Base-by-base conservation (phyloP, 1,284 basidiomycete genomes). In the Ceratobasidium sp. region DNA sequence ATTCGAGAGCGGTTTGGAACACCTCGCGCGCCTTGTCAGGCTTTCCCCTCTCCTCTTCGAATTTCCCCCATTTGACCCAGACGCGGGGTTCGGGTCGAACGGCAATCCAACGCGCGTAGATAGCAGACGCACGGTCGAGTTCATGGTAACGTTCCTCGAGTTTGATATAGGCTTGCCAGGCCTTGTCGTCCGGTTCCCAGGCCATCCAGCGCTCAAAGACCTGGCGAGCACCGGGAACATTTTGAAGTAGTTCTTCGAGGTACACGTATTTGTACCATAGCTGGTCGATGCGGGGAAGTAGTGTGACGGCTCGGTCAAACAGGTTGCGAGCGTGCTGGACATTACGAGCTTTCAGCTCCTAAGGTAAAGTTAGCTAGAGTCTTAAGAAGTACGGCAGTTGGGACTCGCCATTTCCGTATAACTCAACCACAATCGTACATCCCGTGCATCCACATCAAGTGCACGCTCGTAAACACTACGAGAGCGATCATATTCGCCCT, bases 191-290 rank as follows among this genome's bases (percentile, higher is more conserved):
- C 0, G 98, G 98, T 84, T 99, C 96, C 98, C 98, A 99, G 80
- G 94, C 90, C 96, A 99, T 98, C 97, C 97, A 99, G 66, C 97
- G 90, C 85, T 99, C 98, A 82, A 99, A 99, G 77, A 99, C 95
- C 84, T 99, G 97, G 12, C 97, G 92, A 0, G 97, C 96, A 41
- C 97, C 97, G 0, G 95, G 90, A 50, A 99, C 92, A 83, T 99
- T 99, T 82, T 97, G 94, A 16, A 99, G 89, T 2, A 99, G 90
- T 85, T 99, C 97, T 84, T 99, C 97, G 75, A 99, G 90, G 86
- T 98, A 98, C 74, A 99, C 97, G 80, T 98, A 99, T 86, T 98
- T 98, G 89, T 98, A 98, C 97, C 97, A 98, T 3, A 97, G 88
- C 82, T 96, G 92, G 82, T 99, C 97, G 71, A 99, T 92, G 52